A percentile compares a stretch with the other conserved stretches of the same genome.
phyloP scores from a whole-genome alignment of 2,329 filamentous ascomycete genomes.

The Didymella glomerata region DNA sequence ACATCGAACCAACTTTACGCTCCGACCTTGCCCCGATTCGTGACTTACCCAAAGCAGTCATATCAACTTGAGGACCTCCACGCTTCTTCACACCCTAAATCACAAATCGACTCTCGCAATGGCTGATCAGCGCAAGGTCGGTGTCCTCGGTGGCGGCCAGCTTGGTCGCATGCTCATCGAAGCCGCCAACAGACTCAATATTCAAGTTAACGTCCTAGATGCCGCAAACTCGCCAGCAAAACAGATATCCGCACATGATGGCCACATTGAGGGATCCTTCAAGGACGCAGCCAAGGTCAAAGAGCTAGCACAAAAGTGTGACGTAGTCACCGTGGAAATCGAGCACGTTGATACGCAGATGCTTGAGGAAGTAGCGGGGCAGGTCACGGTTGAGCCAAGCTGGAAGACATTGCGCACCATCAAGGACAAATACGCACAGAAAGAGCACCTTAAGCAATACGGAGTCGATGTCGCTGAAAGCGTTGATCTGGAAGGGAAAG shows the following conservation, averaged over 20 bases:
- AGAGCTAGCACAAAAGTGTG: slow-evolving; percentile 76
- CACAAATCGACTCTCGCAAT: slow-evolving; percentile 26
- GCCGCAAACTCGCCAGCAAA: slow-evolving; percentile 79
- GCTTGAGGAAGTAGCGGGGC: slow-evolving; percentile 79
- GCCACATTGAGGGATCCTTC: slow-evolving; percentile 86
- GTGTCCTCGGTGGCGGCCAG: slow-evolving; percentile 58
- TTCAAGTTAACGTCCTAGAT: slow-evolving; percentile 82
- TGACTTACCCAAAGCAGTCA: slow-evolving; percentile 32
- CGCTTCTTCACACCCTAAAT: slow-evolving; percentile 6
- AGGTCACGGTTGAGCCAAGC: slow-evolving; percentile 75
- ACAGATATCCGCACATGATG: slow-evolving; percentile 78
- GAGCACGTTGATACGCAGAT: slow-evolving; percentile 94
- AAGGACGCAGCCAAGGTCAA: slow-evolving; percentile 81
- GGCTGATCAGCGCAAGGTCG: slow-evolving; percentile 47
- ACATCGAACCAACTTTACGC: slow-evolving; percentile 32
- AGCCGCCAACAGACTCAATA: slow-evolving; percentile 79
- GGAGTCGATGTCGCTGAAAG: slow-evolving; percentile 78
- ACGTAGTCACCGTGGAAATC: slow-evolving; percentile 91
- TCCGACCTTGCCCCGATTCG: slow-evolving; percentile 27
- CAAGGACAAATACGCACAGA: slow-evolving; percentile 93
- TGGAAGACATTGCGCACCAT: slow-evolving; percentile 88
- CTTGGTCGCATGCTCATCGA: slow-evolving; percentile 94
- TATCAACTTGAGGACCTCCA: slow-evolving; percentile 21
- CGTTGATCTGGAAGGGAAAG: slow-evolving; percentile 68
- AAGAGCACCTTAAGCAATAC: slow-evolving; percentile 75